A percentile compares a stretch with the other conserved stretches of the same genome.
These are phyloP conservation scores for Noccaea caerulescens DNA, from an alignment of 345 rosid genomes.

Conservation along the genomic window DNA sequence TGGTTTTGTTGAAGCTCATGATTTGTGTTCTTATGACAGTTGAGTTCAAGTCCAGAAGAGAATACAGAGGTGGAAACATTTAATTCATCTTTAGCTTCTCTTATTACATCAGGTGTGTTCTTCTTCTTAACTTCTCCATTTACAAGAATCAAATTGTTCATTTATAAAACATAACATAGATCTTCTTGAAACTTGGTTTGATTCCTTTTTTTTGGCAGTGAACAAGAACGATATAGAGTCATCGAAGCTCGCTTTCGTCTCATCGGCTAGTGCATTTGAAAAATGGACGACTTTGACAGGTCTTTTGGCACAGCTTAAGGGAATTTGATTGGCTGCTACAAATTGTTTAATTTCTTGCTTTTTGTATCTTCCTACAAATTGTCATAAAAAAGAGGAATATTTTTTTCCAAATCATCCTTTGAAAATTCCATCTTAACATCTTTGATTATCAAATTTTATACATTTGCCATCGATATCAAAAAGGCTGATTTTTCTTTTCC, in stretches of 20 bases:
- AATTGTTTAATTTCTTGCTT: slow-evolving; percentile 5
- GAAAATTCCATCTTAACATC: slow-evolving; percentile 14
- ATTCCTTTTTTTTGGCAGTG: slow-evolving; percentile 51
- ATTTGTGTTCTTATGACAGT: slow-evolving; percentile 48
- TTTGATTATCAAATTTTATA: slow-evolving; percentile 22
- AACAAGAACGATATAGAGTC: slow-evolving; percentile 68
- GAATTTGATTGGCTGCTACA: slow-evolving; percentile 50
- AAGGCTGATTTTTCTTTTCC: neutral
- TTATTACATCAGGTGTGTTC: slow-evolving; percentile 74
- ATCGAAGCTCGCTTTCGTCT: slow-evolving; percentile 74
- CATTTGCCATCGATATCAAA: slow-evolving; percentile 2
- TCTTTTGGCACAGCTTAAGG: slow-evolving; percentile 65
- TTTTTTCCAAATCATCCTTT: neutral
- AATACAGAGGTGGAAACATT: slow-evolving; percentile 70
- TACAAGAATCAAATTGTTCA: slow-evolving; percentile 13
- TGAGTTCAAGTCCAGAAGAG: slow-evolving; percentile 73
- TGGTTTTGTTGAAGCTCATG: slow-evolving; percentile 15
- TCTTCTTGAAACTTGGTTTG: slow-evolving; percentile 12
- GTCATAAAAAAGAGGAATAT: neutral
- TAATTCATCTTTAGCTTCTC: slow-evolving; percentile 74
- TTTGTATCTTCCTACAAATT: slow-evolving; percentile 15
- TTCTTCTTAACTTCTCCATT: slow-evolving; percentile 12
- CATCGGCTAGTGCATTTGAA: slow-evolving; percentile 83
- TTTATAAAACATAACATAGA: neutral
- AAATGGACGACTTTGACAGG: slow-evolving; percentile 81